Evolutionary conservation across 257 asterid species (phyloP).

Genomic region (Solanum lycopersicoides): DNA sequence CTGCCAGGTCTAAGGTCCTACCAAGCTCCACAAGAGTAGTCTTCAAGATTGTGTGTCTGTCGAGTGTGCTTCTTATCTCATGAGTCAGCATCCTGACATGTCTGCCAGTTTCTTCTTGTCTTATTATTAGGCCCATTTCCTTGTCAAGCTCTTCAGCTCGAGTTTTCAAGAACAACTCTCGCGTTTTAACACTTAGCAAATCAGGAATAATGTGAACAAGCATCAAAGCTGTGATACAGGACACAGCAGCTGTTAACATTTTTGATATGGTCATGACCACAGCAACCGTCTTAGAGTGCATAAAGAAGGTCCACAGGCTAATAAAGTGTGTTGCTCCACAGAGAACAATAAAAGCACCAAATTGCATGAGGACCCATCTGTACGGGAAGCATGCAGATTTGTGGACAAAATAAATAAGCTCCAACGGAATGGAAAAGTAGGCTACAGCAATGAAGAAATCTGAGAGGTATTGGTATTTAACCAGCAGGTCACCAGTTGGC

Average conservation of each 20-base stretch:
- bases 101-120: conserved; percentile 70
- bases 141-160: conserved; percentile 68
- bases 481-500: conserved; percentile 56
- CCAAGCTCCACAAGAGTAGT: conserved; percentile 78
- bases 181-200: conserved; percentile 47
- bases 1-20: conserved; percentile 55
- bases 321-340: conserved; percentile 78
- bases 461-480: conserved; percentile 57
- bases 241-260: conserved; percentile 55
- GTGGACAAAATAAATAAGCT: conserved; percentile 61
- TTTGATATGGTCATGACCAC: conserved; percentile 55
- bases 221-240: conserved; percentile 62
- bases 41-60: conserved; percentile 56
- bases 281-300: conserved; percentile 57
- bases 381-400: conserved; percentile 62
- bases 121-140: conserved; percentile 61
- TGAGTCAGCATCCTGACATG: conserved; percentile 79
- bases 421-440: conserved; percentile 66
- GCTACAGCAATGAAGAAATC: conserved; percentile 66
- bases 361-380: conserved; percentile 71
- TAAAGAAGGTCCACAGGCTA: conserved; percentile 55
- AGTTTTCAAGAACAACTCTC: conserved; percentile 43
- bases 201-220: conserved; percentile 74
- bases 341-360: conserved; percentile 62
- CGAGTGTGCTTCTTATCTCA: conserved; percentile 72